phyloP scores from a whole-genome alignment of 805 yeast genomes.

The Ogataea salicorniae region DNA sequence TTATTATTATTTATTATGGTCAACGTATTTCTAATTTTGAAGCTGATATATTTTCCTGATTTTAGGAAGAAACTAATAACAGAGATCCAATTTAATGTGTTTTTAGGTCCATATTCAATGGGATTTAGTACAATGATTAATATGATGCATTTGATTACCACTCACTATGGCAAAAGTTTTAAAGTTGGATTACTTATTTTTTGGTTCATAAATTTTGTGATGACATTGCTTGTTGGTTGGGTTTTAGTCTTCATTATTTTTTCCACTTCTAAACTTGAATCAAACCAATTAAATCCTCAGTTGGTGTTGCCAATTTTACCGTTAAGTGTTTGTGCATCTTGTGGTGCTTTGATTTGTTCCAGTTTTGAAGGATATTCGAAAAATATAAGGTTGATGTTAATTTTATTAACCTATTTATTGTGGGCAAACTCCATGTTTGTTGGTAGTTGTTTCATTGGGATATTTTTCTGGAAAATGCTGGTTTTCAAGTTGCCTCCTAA shows the following conservation, averaged over 20 bases:
- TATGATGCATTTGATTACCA: conserved; percentile 42
- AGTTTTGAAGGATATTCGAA: conserved; percentile 33
- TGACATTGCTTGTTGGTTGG: conserved; percentile 57
- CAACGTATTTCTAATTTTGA: conserved; percentile 33
- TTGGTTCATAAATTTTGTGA: conserved; percentile 63
- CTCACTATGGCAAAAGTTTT: conserved; percentile 24
- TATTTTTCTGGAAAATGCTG: conserved; percentile 57
- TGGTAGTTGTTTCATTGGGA: conserved; percentile 50
- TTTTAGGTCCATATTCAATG: conserved; percentile 80
- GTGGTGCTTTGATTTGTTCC: conserved; percentile 50
- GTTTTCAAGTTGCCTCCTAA: conserved; percentile 54
- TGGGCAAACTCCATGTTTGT: conserved; percentile 70
- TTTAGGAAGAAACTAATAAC: conserved; percentile 26
- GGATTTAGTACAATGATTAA: conserved; percentile 64
- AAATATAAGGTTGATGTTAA: conserved; percentile 45
- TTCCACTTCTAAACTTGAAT: conserved; percentile 31
- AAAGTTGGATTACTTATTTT: conserved; percentile 41
- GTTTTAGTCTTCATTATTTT: conserved; percentile 46
- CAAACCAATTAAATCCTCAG: conserved; percentile 44
- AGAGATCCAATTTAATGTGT: conserved; percentile 47
- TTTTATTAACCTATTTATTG: conserved; percentile 47
- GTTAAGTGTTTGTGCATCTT: conserved; percentile 63
- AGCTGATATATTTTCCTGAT: conserved; percentile 26
- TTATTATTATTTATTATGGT: conserved; percentile 40
- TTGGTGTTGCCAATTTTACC: conserved; percentile 74